Percentiles rank a stretch among this genome's conserved stretches.
These are phyloP conservation scores for Sporothrix brunneoviolacea DNA, from an alignment of 2,329 filamentous ascomycete genomes.

Conservation along the genomic window DNA sequence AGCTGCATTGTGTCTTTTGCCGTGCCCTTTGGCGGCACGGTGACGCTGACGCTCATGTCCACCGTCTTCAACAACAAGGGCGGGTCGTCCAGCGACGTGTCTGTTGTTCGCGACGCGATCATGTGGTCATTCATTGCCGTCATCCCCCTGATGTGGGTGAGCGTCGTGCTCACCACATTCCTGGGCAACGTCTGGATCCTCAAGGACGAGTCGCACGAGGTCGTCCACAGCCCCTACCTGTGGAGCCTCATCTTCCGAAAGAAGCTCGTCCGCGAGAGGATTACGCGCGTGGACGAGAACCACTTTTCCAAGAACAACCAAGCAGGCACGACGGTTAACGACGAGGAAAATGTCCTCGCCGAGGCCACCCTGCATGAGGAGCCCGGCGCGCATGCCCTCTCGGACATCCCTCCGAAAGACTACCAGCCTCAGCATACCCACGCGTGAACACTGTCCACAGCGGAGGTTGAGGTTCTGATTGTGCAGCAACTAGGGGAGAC, in stretches of 20 bases:
- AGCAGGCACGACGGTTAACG: not conserved
- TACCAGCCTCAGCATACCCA: too few relatives aligned
- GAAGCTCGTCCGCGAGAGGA: conserved; percentile 1
- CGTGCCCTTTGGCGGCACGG: conserved; percentile 57
- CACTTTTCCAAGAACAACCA: not conserved
- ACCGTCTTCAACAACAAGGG: conserved; percentile 57
- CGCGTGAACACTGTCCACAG: too few relatives aligned
- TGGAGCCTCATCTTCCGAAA: conserved; percentile 17
- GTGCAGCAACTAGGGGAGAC: too few relatives aligned
- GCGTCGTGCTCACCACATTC: conserved; percentile 19
- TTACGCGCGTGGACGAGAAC: not conserved
- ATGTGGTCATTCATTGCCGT: conserved; percentile 57
- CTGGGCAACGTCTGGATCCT: conserved; percentile 25
- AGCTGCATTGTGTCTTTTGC: conserved; percentile 55
- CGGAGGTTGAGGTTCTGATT: too few relatives aligned
- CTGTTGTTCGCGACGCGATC: conserved; percentile 38
- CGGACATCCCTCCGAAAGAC: too few relatives aligned
- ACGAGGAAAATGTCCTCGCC: conserved; percentile 9
- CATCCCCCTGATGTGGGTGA: conserved; percentile 45
- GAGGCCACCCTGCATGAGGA: not conserved
- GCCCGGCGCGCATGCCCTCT: too few relatives aligned
- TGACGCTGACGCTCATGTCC: conserved; percentile 61
- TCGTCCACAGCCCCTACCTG: conserved; percentile 17
- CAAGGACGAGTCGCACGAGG: conserved; percentile 19
- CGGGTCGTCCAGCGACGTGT: not conserved